These are phyloP conservation scores for Vitis hybrid DNA, from an alignment of 177 flowering plant genomes.

Conservation along the genomic window DNA sequence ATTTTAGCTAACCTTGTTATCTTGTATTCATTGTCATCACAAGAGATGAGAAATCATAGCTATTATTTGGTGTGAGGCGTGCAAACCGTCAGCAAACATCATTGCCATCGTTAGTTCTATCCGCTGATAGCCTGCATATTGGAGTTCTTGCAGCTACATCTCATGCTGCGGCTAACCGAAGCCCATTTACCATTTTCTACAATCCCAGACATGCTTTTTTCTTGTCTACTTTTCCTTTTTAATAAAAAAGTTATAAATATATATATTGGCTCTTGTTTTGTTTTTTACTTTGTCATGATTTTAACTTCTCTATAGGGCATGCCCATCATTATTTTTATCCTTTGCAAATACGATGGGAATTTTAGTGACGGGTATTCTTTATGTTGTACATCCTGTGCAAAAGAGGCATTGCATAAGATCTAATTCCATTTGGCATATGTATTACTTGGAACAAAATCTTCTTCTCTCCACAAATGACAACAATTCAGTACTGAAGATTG, in stretches of 20 bases:
- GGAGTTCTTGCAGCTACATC: constrained; percentile 99
- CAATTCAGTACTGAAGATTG: constrained; percentile 77
- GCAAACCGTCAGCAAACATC: constrained; percentile 73
- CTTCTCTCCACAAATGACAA: constrained; percentile 69
- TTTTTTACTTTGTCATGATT: neutral
- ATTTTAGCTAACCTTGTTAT: neutral
- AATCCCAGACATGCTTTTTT: constrained; percentile 66
- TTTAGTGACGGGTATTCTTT: neutral
- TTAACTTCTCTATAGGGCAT: constrained; percentile 42
- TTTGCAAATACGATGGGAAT: neutral
- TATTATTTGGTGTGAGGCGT: constrained; percentile 84
- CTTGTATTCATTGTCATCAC: neutral
- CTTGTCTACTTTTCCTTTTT: neutral
- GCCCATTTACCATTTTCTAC: constrained; percentile 82
- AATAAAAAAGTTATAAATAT: neutral
- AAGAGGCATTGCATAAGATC: neutral
- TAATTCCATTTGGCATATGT: constrained; percentile 11
- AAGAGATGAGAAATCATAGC: constrained; percentile 76
- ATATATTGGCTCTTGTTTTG: neutral
- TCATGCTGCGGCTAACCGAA: constrained; percentile 91
- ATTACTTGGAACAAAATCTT: constrained; percentile 71
- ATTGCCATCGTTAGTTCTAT: constrained; percentile 71
- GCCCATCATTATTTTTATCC: constrained; percentile 48
- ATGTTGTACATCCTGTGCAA: neutral
- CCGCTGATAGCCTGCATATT: constrained; percentile 91